Conservation (phyloP, 2,329 filamentous ascomycete genomes). For the Penicillium olsonii region DNA sequence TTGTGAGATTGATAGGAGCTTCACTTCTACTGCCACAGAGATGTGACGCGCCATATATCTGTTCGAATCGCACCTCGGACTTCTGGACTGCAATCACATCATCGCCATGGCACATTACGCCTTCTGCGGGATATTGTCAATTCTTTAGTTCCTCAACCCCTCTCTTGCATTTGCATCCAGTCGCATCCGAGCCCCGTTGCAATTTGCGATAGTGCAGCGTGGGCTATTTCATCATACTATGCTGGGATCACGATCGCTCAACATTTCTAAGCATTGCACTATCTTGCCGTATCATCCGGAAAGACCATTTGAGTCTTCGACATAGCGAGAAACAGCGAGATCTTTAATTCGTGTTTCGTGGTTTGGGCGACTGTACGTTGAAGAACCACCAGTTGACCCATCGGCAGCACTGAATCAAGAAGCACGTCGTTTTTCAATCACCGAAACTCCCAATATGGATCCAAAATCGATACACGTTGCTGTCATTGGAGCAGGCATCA, state of each 20-base stretch:
- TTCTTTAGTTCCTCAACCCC: conserved; percentile 2
- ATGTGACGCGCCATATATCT: not conserved
- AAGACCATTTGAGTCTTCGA: not conserved
- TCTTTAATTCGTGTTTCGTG: conserved; percentile 1
- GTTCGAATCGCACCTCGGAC: not conserved
- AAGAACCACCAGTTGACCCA: no score
- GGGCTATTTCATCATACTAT: conserved; percentile 25
- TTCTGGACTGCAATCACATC: conserved; percentile 29
- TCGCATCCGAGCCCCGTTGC: not conserved
- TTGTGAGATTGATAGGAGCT: not conserved
- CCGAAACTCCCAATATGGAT: conserved; percentile 19
- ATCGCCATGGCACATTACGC: conserved; percentile 32
- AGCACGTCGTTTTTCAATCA: not conserved
- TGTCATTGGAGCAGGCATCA: conserved; percentile 56
- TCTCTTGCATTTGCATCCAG: conserved; percentile 7
- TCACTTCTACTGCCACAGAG: not conserved
- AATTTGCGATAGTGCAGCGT: not conserved
- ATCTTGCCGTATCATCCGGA: conserved; percentile 10
- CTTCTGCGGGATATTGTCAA: conserved; percentile 18
- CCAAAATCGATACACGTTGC: conserved; percentile 36
- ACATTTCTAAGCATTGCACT: conserved; percentile 12
- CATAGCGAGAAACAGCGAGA: conserved; percentile 11
- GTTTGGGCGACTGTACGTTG: not conserved
- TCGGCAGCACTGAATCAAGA: not conserved
- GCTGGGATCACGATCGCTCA: conserved; percentile 21